Conservation (phyloP, 2,329 filamentous ascomycete species). For the Ophiostoma pallidulum region DNA sequence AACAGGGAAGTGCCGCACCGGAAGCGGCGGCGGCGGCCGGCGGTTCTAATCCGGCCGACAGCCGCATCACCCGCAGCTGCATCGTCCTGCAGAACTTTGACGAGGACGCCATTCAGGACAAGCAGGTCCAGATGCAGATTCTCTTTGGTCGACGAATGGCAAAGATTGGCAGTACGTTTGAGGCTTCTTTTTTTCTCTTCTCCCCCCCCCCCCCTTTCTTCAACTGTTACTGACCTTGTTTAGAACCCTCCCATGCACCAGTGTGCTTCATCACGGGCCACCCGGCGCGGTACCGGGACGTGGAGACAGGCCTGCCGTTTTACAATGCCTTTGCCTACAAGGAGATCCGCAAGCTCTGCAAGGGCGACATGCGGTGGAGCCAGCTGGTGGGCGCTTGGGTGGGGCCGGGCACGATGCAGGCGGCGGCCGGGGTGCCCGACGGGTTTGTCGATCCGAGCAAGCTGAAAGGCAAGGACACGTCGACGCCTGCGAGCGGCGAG, state of each 20-base stretch:
- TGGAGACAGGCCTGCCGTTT: constrained; percentile 73
- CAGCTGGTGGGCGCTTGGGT: constrained; percentile 73
- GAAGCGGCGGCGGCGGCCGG: constrained; percentile 10
- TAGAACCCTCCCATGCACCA: constrained; percentile 41
- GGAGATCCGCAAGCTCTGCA: constrained; percentile 65
- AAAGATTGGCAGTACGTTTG: constrained; percentile 42
- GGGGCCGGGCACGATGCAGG: constrained; percentile 48
- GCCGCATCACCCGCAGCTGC: constrained; percentile 47
- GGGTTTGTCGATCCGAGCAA: constrained; percentile 46
- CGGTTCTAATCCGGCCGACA: constrained; percentile 29
- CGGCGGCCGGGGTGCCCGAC: constrained; percentile 69
- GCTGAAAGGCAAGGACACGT: constrained; percentile 14
- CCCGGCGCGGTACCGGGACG: constrained; percentile 75
- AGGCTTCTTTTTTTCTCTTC: not conserved
- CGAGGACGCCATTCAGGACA: constrained; percentile 45
- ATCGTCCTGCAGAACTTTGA: constrained; percentile 54
- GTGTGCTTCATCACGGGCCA: constrained; percentile 77
- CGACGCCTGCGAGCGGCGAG: too few relatives aligned
- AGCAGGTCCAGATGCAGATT: constrained; percentile 47
- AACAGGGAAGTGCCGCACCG: too few relatives aligned
- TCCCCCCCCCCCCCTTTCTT: not conserved
- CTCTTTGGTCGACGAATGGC: constrained; percentile 51
- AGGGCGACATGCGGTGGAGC: constrained; percentile 75
- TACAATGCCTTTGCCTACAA: constrained; percentile 70
- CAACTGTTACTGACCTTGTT: not conserved